Base-by-base conservation (phyloP, 805 yeast genomes). In the Metschnikowia chrysomelidarum region DNA sequence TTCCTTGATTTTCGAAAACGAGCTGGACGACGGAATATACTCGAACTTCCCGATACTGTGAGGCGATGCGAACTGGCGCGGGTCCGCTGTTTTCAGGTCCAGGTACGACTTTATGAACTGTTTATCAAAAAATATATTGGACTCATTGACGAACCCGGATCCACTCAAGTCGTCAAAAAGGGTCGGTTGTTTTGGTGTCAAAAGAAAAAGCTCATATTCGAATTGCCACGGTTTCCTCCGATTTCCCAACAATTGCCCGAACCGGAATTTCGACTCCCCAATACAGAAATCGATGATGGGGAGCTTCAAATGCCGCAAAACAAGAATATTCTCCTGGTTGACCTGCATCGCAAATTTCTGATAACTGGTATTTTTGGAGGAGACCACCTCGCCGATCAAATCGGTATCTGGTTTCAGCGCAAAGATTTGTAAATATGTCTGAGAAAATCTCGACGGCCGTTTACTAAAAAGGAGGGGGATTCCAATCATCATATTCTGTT, bases 321-420 rank as follows among this genome's bases (percentile, higher is more conserved):
- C 19, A 10, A 35, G 32, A 13, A 36, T 30, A 19, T 38, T 40
- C 7, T 23, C 30, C 10, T 38, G 30, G 10, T 24, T 24, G 13
- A 43, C 9, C 49, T 34, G 29, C 36, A 45, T 12, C 49, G 29
- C 7, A 23, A 19, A 27, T 45, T 43, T 7, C 47, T 33, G 5
- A 38, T 12, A 25, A 27, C n/a, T n/a, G n/a, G n/a, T n/a, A 45
- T 8, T 21, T 17, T 10, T 36, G 24, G 11, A 38, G 33, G 4
- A 19, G 33, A n/a, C n/a, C 11, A 45, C 47, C 7, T 38, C 40
- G 19, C 45, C 49, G 9, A 42, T 19, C 36, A 15, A 43, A 26
- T 17, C 28, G 32, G 22, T 26, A 43, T 11, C 30, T 38, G n/a
- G 32, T 24, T 12, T 46, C 50, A 2, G 46, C 46, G 2, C 40